Percentiles rank a stretch among this genome's conserved stretches.
Conservation (phyloP, 306 rosid genomes). For the Clitoria ternatea region DNA sequence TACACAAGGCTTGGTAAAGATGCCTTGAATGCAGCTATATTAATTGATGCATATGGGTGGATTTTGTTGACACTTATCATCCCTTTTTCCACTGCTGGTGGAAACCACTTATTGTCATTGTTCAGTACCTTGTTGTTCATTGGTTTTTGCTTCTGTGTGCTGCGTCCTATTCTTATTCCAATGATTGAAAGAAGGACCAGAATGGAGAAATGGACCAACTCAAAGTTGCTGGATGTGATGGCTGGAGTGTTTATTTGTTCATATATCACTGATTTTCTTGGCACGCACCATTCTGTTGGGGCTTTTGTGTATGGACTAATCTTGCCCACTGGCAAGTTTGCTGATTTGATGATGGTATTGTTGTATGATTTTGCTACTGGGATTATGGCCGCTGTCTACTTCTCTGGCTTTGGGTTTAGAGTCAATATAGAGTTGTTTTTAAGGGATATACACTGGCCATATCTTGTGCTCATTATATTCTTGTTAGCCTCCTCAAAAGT, state of each 20-base stretch:
- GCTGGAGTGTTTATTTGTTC: slow-evolving; percentile 6
- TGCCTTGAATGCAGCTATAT: slow-evolving; percentile 29
- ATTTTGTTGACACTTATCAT: slow-evolving; percentile 12
- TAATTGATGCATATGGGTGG: slow-evolving; percentile 34
- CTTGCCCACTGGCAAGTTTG: slow-evolving; percentile 27
- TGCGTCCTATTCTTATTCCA: slow-evolving; percentile 16
- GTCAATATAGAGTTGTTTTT: neutral
- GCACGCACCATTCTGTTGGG: slow-evolving; percentile 31
- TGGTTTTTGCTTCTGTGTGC: neutral
- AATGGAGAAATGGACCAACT: neutral
- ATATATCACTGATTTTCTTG: slow-evolving; percentile 24
- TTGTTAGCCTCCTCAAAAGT: slow-evolving; percentile 25
- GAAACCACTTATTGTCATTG: neutral
- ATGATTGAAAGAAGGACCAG: neutral
- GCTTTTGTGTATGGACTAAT: slow-evolving; percentile 35
- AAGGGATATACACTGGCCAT: neutral
- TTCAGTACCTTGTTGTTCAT: neutral
- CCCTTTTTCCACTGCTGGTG: neutral
- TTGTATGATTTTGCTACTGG: slow-evolving; percentile 23
- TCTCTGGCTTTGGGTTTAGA: slow-evolving; percentile 17
- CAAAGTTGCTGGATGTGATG: neutral
- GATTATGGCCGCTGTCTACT: slow-evolving; percentile 12
- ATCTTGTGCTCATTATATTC: neutral
- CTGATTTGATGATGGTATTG: neutral
- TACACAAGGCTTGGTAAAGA: slow-evolving; percentile 33